Evolutionary conservation across 768 basidiomycete genomes (phyloP).

Genomic region (Lanmaoa pseudosensibilis): DNA sequence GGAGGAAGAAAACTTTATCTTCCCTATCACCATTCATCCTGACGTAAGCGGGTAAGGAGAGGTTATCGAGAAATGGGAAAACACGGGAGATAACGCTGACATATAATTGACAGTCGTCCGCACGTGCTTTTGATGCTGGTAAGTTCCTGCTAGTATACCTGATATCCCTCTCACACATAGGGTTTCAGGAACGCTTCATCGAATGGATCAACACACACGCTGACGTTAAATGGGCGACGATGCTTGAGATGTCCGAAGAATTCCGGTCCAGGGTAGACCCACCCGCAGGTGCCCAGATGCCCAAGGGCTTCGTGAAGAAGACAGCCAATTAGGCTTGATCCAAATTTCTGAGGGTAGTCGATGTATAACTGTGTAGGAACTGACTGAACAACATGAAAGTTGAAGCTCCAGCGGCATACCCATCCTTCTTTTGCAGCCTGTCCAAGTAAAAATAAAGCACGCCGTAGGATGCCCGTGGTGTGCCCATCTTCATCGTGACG

Average conservation of each 20-base stretch:
- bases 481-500: not conserved
- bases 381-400: not conserved
- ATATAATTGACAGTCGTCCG: constrained; percentile 43
- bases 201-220: constrained; percentile 73
- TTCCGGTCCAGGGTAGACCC: constrained; percentile 56
- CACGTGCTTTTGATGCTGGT: constrained; percentile 77
- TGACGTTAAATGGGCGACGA: constrained; percentile 67
- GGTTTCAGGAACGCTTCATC: constrained; percentile 63
- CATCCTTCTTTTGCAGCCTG: not conserved
- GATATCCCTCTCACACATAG: not conserved
- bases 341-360: not conserved
- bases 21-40: constrained; percentile 78
- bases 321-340: not conserved
- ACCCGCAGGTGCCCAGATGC: constrained; percentile 54
- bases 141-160: constrained; percentile 12
- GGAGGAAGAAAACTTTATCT: constrained; percentile 65
- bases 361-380: not conserved
- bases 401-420: not conserved
- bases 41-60: constrained; percentile 64
- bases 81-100: not conserved
- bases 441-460: not conserved
- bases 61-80: not conserved
- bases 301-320: constrained; percentile 38
- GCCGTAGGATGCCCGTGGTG: constrained; percentile 5
- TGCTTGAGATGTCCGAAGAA: constrained; percentile 65